phyloP scores from a whole-genome alignment of 2,329 filamentous ascomycete species.

The Tricladium varicosporioides region DNA sequence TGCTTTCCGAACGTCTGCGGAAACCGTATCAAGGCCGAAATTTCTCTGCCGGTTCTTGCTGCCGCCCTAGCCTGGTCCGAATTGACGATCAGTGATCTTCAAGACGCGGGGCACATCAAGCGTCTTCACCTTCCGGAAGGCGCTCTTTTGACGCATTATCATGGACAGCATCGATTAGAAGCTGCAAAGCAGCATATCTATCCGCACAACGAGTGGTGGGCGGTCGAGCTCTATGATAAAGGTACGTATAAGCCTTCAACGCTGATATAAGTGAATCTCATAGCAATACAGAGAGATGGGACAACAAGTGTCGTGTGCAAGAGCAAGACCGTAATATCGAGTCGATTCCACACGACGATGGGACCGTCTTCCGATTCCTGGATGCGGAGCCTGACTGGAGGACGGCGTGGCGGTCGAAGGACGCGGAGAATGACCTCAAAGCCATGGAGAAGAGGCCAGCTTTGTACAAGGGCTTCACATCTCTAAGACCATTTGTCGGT shows the following conservation, averaged over 20 bases:
- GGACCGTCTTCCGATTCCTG: conserved; percentile 16
- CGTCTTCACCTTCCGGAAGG: conserved; percentile 14
- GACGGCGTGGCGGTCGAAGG: conserved; percentile 13
- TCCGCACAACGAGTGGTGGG: conserved; percentile 14
- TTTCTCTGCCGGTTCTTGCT: conserved; percentile 12
- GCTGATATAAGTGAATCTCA: conserved; percentile 10
- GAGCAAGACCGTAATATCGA: conserved; percentile 16
- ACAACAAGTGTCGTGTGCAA: conserved; percentile 15
- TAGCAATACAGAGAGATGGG: conserved; percentile 14
- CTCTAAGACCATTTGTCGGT: conserved; percentile 3
- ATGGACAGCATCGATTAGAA: conserved; percentile 16
- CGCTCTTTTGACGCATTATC: conserved; percentile 12
- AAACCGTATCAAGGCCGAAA: conserved; percentile 17
- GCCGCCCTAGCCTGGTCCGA: conserved; percentile 7
- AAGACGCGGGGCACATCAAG: conserved; percentile 4
- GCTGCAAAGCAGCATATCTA: conserved; percentile 15
- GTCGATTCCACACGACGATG: conserved; percentile 14
- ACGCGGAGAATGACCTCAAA: conserved; percentile 15
- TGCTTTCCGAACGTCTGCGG: conserved; percentile 12
- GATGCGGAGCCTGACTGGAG: conserved; percentile 11
- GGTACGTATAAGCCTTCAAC: conserved; percentile 7
- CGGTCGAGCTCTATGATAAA: conserved; percentile 13
- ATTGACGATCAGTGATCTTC: conserved; percentile 9
- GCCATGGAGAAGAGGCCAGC: conserved; percentile 12
- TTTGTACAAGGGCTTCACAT: conserved; percentile 12